Conservation (phyloP, 805 yeast species). For the Komagataella ulmi region DNA sequence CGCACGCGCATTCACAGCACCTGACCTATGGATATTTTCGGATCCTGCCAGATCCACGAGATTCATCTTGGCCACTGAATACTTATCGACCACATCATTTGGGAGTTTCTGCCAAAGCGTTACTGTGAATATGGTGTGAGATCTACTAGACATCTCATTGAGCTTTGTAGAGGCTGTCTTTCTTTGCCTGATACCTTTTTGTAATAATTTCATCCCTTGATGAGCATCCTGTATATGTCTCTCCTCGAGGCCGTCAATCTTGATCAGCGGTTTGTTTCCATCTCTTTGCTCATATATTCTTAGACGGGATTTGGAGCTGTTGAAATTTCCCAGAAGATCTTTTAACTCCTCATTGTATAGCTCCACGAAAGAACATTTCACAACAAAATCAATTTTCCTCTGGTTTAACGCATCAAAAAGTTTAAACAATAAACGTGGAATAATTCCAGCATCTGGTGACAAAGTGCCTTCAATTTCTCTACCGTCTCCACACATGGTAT, state of each 20-base stretch:
- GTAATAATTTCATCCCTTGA: constrained; percentile 43
- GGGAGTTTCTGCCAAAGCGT: constrained; percentile 32
- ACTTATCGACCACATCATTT: constrained; percentile 19
- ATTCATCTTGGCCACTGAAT: constrained; percentile 28
- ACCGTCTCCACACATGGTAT: constrained; percentile 42
- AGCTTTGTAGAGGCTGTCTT: constrained; percentile 63
- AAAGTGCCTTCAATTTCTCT: not conserved
- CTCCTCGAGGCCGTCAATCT: constrained; percentile 56
- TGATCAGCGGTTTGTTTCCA: constrained; percentile 17
- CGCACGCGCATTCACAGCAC: constrained; percentile 77
- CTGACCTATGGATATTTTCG: constrained; percentile 78
- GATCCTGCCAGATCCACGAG: constrained; percentile 93
- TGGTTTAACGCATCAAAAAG: constrained; percentile 17
- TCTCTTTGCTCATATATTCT: constrained; percentile 23
- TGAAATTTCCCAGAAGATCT: constrained; percentile 25
- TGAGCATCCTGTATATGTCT: constrained; percentile 36
- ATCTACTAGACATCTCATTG: constrained; percentile 62
- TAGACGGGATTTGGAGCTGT: constrained; percentile 20
- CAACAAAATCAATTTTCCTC: constrained; percentile 11
- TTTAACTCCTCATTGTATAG: constrained; percentile 29
- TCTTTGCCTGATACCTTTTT: constrained; percentile 42
- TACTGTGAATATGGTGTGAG: constrained; percentile 66
- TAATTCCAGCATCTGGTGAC: constrained; percentile 29
- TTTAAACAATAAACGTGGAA: constrained; percentile 32
- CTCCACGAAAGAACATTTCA: constrained; percentile 41